phyloP scores from a whole-genome alignment of 257 asterid species.

The Rehmannia glutinosa region DNA sequence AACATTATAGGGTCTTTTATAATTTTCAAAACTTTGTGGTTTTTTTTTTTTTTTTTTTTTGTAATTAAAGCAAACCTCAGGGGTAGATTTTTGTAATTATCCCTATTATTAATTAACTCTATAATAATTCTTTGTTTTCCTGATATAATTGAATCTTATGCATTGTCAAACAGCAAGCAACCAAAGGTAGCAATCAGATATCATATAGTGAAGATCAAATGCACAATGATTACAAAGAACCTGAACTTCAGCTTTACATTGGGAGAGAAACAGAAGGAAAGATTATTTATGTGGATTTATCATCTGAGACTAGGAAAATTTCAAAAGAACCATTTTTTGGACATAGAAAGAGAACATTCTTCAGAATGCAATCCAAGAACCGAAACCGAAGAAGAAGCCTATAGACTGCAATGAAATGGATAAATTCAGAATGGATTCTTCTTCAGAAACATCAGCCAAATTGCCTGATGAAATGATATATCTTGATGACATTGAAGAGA shows the following conservation, averaged over 20 bases:
- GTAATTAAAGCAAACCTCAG: too few relatives aligned
- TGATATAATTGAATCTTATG: background rate
- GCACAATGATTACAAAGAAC: too few relatives aligned
- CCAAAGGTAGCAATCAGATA: background rate
- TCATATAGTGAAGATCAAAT: too few relatives aligned
- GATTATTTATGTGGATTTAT: slow-evolving; percentile 13
- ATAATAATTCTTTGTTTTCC: background rate
- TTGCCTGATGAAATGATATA: slow-evolving; percentile 42
- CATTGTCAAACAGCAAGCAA: slow-evolving; percentile 21
- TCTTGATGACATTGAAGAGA: slow-evolving; percentile 69
- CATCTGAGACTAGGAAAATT: slow-evolving; percentile 7
- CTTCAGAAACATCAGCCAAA: slow-evolving; percentile 30
- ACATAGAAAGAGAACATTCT: background rate
- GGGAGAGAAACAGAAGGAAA: slow-evolving; percentile 8
- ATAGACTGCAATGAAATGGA: too few relatives aligned
- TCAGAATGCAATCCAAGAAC: background rate
- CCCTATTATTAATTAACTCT: too few relatives aligned
- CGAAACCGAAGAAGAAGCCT: too few relatives aligned
- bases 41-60: too few relatives aligned
- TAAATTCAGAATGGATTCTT: slow-evolving; percentile 22
- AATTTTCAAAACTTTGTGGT: too few relatives aligned
- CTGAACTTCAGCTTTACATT: background rate
- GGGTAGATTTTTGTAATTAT: too few relatives aligned
- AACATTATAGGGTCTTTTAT: too few relatives aligned
- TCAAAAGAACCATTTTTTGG: slow-evolving; percentile 1